phyloP scores from a whole-genome alignment of 768 basidiomycete species.

The Russula sp. region DNA sequence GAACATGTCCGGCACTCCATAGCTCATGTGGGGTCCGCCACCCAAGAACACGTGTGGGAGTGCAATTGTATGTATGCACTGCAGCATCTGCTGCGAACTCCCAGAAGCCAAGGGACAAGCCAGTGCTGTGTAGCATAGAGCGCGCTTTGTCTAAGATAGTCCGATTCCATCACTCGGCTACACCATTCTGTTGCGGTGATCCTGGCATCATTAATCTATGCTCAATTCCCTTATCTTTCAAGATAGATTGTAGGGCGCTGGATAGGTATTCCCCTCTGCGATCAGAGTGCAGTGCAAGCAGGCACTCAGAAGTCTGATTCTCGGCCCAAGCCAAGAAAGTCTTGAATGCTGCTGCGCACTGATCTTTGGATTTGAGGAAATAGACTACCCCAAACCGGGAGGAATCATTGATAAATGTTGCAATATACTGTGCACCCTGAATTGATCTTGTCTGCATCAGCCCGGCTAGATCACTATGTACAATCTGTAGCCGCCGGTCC shows the following conservation, averaged over 20 bases:
- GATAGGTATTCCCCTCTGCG: conserved; percentile 38
- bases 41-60: conserved; percentile 26
- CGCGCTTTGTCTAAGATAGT: conserved; percentile 31
- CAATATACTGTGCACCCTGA: not conserved
- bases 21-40: not conserved
- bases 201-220: conserved; percentile 35
- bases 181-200: conserved; percentile 38
- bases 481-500: not conserved
- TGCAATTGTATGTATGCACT: conserved; percentile 32
- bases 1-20: not conserved
- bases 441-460: not conserved
- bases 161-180: conserved; percentile 36
- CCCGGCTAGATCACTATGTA: not conserved
- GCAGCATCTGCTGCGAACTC: conserved; percentile 31
- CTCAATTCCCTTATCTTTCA: conserved; percentile 32
- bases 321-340: conserved; percentile 22
- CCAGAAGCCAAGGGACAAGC: conserved; percentile 30
- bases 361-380: not conserved
- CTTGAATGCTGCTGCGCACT: not conserved
- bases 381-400: not conserved
- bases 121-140: conserved; percentile 31
- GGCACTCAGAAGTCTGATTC: conserved; percentile 28
- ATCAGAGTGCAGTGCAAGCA: conserved; percentile 34
- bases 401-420: not conserved
- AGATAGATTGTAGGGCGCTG: conserved; percentile 29